Evolutionary conservation across 768 basidiomycete genomes (phyloP).

Genomic region (Auricularia cornea): DNA sequence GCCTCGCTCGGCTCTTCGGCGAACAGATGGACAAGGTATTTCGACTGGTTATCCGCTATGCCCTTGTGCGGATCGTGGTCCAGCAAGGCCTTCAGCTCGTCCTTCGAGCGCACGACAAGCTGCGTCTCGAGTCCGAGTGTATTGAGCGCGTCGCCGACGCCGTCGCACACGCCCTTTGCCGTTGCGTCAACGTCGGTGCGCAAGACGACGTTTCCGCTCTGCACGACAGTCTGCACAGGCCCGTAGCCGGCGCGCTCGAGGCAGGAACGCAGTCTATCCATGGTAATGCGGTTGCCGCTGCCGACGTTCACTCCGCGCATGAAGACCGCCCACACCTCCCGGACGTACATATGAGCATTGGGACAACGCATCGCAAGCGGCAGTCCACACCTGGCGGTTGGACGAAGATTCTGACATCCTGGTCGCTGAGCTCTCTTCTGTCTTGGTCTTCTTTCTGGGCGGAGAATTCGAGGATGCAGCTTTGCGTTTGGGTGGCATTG

Average conservation of each 20-base stretch:
- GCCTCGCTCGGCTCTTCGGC: neutral
- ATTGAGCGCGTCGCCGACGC: too few relatives aligned
- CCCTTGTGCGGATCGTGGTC: neutral
- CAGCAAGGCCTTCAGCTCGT: neutral
- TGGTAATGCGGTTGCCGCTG: neutral
- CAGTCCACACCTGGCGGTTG: too few relatives aligned
- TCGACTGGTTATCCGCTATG: neutral
- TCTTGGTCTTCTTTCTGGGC: neutral
- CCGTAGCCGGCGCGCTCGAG: neutral
- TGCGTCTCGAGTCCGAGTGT: too few relatives aligned
- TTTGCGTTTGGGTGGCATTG: neutral
- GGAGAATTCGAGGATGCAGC: neutral
- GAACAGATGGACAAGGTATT: neutral
- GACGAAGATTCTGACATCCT: too few relatives aligned
- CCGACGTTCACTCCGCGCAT: neutral
- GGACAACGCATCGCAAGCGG: too few relatives aligned
- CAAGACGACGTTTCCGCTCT: neutral
- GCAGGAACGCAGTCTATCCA: neutral
- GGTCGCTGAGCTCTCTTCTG: neutral
- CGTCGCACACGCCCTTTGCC: too few relatives aligned
- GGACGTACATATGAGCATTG: neutral
- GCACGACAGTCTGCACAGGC: neutral
- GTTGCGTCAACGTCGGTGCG: too few relatives aligned
- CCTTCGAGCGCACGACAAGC: neutral
- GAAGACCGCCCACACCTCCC: neutral